phyloP scores from a whole-genome alignment of 148 eudicot genomes.

The Heliosperma pusillum region DNA sequence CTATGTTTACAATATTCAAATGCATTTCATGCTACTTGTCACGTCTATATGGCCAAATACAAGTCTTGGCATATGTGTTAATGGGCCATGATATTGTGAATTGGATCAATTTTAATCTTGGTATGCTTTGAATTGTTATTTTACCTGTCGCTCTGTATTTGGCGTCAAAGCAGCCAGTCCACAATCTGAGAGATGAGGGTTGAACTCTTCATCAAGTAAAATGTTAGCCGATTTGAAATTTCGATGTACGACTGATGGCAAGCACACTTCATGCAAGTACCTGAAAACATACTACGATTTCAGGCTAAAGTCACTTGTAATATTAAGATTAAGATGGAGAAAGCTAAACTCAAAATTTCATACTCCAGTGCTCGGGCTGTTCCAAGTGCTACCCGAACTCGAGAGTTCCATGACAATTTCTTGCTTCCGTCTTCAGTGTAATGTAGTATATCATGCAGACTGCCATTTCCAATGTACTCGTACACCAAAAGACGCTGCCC shows the following conservation, averaged over 20 bases:
- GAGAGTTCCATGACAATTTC: conserved; percentile 84
- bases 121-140: neutral
- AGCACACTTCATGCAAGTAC: conserved; percentile 99
- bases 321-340: neutral
- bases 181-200: conserved; percentile 89
- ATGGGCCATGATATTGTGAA: too few species aligned
- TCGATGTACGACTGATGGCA: conserved; percentile 94
- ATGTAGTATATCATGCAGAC: conserved; percentile 91
- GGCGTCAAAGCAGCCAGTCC: conserved; percentile 91
- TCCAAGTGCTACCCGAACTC: conserved; percentile 94
- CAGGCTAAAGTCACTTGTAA: conserved; percentile 9
- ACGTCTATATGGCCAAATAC: too few species aligned
- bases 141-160: conserved; percentile 90
- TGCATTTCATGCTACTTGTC: neutral
- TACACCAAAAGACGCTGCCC: conserved; percentile 89
- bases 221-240: conserved; percentile 96
- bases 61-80: too few species aligned
- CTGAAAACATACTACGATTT: conserved; percentile 32
- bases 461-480: conserved; percentile 75
- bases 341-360: conserved; percentile 19
- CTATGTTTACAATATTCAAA: neutral
- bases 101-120: too few species aligned
- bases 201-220: conserved; percentile 86
- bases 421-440: conserved; percentile 78
- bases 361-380: conserved; percentile 98